Evolutionary conservation across 441 rosid genomes (phyloP).

Genomic region (Omphalea diandra): DNA sequence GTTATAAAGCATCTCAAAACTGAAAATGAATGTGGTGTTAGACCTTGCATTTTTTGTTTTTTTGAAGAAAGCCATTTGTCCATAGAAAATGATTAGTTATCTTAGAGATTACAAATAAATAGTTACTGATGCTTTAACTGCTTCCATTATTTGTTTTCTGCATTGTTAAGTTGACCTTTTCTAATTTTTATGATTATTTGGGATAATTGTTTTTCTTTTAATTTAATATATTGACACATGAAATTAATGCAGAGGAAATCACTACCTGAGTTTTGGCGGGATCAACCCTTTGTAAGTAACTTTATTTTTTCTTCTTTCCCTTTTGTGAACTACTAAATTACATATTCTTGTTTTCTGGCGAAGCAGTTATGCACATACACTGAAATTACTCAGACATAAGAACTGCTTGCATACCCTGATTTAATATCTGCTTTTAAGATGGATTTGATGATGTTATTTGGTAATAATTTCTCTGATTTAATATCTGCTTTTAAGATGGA

Average conservation of each 20-base stretch:
- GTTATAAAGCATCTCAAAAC: neutral
- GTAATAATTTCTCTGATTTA: slow-evolving; percentile 9
- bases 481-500: slow-evolving; percentile 14
- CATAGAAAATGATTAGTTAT: neutral
- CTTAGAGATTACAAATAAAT: neutral
- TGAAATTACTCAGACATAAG: neutral
- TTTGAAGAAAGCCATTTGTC: slow-evolving; percentile 1
- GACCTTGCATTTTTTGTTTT: neutral
- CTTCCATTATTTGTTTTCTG: neutral
- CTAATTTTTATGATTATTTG: slow-evolving; percentile 7
- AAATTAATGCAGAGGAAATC: slow-evolving; percentile 69
- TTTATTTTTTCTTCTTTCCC: neutral
- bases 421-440: slow-evolving; percentile 15
- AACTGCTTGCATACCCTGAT: slow-evolving; percentile 1
- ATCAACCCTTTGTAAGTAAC: slow-evolving; percentile 70
- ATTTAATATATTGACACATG: slow-evolving; percentile 9
- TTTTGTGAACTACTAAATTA: neutral
- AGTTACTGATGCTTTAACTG: neutral
- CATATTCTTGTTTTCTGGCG: neutral
- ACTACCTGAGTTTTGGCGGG: slow-evolving; percentile 98
- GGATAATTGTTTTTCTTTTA: neutral
- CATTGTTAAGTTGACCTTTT: neutral
- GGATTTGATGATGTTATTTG: slow-evolving; percentile 14
- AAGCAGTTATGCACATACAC: neutral
- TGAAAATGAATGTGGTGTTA: slow-evolving; percentile 3